phyloP scores from a whole-genome alignment of 352 stramenopile species.

The Globisporangium carolinianum region DNA sequence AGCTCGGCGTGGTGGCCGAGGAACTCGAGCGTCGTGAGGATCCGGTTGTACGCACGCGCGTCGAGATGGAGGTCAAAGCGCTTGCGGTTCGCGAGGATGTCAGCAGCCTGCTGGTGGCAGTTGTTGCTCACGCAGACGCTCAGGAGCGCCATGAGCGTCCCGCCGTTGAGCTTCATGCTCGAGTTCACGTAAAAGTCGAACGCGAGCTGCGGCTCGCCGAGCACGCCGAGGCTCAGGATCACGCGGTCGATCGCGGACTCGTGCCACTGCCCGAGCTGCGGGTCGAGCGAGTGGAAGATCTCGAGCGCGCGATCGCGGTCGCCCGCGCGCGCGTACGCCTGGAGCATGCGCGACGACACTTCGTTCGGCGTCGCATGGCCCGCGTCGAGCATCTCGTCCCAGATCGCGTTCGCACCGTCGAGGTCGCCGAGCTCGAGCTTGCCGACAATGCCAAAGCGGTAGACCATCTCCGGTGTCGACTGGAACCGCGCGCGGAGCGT shows the following conservation, averaged over 20 bases:
- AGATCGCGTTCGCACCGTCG: slow-evolving; percentile 30
- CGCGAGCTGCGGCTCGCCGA: slow-evolving; percentile 43
- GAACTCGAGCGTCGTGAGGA: slow-evolving; percentile 65
- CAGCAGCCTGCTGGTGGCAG: slow-evolving; percentile 56
- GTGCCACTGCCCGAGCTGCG: slow-evolving; percentile 59
- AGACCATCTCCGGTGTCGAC: slow-evolving; percentile 56
- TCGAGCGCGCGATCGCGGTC: slow-evolving; percentile 45
- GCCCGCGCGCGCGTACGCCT: slow-evolving; percentile 32
- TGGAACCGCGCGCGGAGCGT: slow-evolving; percentile 32
- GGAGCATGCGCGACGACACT: slow-evolving; percentile 58
- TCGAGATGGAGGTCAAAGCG: slow-evolving; percentile 68
- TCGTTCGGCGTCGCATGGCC: slow-evolving; percentile 61
- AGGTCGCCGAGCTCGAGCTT: slow-evolving; percentile 46
- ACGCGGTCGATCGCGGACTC: slow-evolving; percentile 64
- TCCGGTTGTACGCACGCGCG: slow-evolving; percentile 63
- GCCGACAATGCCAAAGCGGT: slow-evolving; percentile 58
- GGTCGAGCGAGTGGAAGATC: slow-evolving; percentile 46
- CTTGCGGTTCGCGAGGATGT: slow-evolving; percentile 73
- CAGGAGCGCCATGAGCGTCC: slow-evolving; percentile 62
- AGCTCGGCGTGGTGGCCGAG: slow-evolving; percentile 65
- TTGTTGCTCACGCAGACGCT: slow-evolving; percentile 65
- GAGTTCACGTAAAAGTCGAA: slow-evolving; percentile 82
- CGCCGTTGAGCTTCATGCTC: slow-evolving; percentile 68
- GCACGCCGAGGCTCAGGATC: slow-evolving; percentile 57
- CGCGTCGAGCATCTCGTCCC: slow-evolving; percentile 44